phyloP scores from a whole-genome alignment of 1,139 yeast species.

The Meyerozyma carpophila region DNA sequence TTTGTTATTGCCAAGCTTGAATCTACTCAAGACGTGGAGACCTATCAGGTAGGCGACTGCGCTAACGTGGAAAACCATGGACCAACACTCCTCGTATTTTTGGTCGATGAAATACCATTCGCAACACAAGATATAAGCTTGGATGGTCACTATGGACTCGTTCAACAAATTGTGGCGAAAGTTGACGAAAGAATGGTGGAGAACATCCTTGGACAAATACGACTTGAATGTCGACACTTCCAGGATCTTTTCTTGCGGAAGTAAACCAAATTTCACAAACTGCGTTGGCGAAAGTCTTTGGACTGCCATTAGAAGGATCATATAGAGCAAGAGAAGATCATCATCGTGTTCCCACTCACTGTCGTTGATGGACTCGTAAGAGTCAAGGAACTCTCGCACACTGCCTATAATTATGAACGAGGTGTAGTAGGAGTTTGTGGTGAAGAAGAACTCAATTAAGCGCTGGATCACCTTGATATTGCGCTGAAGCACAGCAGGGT shows the following conservation, averaged over 20 bases:
- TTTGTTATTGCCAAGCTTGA: constrained; percentile 10
- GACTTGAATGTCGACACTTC: constrained; percentile 18
- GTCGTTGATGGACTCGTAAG: constrained; percentile 24
- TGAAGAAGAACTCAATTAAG: constrained; percentile 31
- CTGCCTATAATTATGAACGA: constrained; percentile 25
- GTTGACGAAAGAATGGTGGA: constrained; percentile 33
- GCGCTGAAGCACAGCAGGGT: background rate
- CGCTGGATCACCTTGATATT: constrained; percentile 15
- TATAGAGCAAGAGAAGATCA: constrained; percentile 40
- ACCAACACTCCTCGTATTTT: constrained; percentile 46
- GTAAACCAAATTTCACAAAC: constrained; percentile 22
- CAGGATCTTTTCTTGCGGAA: constrained; percentile 10
- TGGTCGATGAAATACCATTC: constrained; percentile 47
- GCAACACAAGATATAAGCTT: constrained; percentile 45
- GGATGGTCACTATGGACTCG: constrained; percentile 43
- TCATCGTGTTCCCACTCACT: constrained; percentile 48
- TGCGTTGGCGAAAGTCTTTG: constrained; percentile 35
- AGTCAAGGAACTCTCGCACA: constrained; percentile 24
- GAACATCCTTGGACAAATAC: constrained; percentile 24
- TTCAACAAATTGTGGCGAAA: constrained; percentile 42
- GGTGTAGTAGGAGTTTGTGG: constrained; percentile 23
- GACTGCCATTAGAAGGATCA: constrained; percentile 37
- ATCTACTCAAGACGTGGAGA: constrained; percentile 40
- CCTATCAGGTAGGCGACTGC: constrained; percentile 49
- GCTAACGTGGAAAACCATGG: constrained; percentile 45